phyloP scores from a whole-genome alignment of 345 rosid genomes.

The Aquilaria sinensis region DNA sequence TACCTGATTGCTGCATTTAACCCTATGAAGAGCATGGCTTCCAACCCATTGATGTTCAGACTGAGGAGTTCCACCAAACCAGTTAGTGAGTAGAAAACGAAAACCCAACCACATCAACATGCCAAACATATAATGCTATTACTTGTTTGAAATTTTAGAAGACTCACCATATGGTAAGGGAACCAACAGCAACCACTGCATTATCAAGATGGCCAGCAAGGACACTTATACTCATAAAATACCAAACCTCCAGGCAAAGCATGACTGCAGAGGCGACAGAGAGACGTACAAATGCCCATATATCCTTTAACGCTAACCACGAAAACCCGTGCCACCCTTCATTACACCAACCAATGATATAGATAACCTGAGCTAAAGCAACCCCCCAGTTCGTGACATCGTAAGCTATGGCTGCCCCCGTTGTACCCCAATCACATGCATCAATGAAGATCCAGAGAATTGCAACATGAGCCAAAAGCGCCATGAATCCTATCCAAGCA shows the following conservation, averaged over 20 bases:
- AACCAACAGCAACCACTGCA: conserved; percentile 65
- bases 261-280: conserved; percentile 77
- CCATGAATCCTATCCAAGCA: conserved; percentile 49
- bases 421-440: conserved; percentile 38
- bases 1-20: conserved; percentile 73
- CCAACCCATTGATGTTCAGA: conserved; percentile 71
- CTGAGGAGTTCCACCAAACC: conserved; percentile 25
- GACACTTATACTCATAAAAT: conserved; percentile 71
- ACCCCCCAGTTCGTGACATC: conserved; percentile 45
- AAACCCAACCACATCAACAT: not conserved
- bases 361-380: conserved; percentile 37
- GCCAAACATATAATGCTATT: not conserved
- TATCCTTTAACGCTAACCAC: conserved; percentile 50
- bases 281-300: conserved; percentile 72
- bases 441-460: conserved; percentile 44
- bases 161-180: conserved; percentile 79
- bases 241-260: conserved; percentile 86
- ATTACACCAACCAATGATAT: conserved; percentile 50
- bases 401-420: conserved; percentile 68
- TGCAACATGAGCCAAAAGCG: conserved; percentile 31
- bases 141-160: not conserved
- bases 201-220: conserved; percentile 67
- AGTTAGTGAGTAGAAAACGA: not conserved
- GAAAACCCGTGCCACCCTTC: conserved; percentile 71
- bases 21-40: conserved; percentile 79